Base-by-base conservation (phyloP, 2,329 filamentous ascomycete species). In the Neofusicoccum cordaticola region DNA sequence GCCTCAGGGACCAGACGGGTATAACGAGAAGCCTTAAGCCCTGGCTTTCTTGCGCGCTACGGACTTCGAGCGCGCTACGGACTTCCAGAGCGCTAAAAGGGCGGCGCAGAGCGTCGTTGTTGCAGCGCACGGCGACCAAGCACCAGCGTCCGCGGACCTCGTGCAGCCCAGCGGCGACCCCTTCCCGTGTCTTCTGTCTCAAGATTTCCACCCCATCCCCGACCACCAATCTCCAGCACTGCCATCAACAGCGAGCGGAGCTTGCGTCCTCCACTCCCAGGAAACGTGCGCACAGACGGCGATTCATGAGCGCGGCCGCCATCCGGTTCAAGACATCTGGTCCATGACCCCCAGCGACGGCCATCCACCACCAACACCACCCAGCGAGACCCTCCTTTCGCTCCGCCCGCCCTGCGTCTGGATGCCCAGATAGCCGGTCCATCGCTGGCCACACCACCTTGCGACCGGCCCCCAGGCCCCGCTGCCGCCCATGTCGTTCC, bases 401-500 rank as follows among this genome's bases (percentile, higher is more conserved):
- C 57, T 51, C 34, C 31, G 48, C 47, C 48, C 61, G 48, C 63
- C 56, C 42, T 34, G 63, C 63, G 63, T 50, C 63, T 64, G 53
- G 62, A 64, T 64, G 63, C 34, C 41, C 63, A 42, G 44, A 37
- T 64, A 60, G 48, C 53, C 52, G 53, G 52, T 64, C 51, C 44
- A 60, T 35, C 47, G 63, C 53, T 48, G 52, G 63, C 51, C 44
- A 17, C 44, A 60, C 56, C 56, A 60, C 41, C 45, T 44, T 52
- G 53, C 63, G 63, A 58, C 53, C 45, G 45, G 52, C 45, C 53
- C 19, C 44, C 37, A 51, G 52, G 52, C 63, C 52, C 44, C 45
- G 17, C 31, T 56, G 45, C 48, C 45, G 52, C 52, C 64, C 71
- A 82, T 84, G 82, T 83, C 82, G 69, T 84, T 84, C 73, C 78